Conservation (phyloP, 257 asterid genomes). For the Gynochthodes officinalis region DNA sequence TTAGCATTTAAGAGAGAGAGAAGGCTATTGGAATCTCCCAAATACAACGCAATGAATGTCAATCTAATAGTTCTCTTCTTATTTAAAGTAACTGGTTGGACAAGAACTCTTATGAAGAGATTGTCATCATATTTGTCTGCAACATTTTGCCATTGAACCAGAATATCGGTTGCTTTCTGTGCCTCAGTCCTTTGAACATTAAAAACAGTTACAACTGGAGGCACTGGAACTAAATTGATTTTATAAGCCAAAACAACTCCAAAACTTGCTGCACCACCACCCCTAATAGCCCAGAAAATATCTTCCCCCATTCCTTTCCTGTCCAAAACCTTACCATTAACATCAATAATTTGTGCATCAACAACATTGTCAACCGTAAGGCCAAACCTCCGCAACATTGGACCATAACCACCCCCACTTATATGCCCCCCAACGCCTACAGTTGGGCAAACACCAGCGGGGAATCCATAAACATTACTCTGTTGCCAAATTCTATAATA, state of each 20-base stretch:
- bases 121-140: constrained; percentile 15
- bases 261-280: constrained; percentile 25
- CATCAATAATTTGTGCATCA: constrained; percentile 41
- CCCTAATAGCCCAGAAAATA: constrained; percentile 30
- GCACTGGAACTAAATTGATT: constrained; percentile 18
- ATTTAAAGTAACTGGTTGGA: constrained; percentile 9
- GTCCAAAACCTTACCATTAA: constrained; percentile 33
- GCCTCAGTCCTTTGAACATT: neutral
- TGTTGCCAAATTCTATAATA: constrained; percentile 37
- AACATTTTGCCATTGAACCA: constrained; percentile 14
- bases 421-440: constrained; percentile 39
- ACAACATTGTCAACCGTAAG: constrained; percentile 35
- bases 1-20: neutral
- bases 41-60: constrained; percentile 12
- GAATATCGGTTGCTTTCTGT: constrained; percentile 1
- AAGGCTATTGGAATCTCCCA: constrained; percentile 17
- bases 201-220: constrained; percentile 3
- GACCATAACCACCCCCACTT: constrained; percentile 24
- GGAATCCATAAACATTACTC: constrained; percentile 29
- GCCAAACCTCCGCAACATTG: constrained; percentile 20
- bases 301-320: constrained; percentile 46
- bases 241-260: constrained; percentile 15
- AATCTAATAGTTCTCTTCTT: neutral
- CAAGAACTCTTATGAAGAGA: constrained; percentile 23
- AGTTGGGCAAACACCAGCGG: constrained; percentile 45